Evolutionary conservation across 805 yeast species (phyloP).

Genomic region (Zygosaccharomyces lentus): DNA sequence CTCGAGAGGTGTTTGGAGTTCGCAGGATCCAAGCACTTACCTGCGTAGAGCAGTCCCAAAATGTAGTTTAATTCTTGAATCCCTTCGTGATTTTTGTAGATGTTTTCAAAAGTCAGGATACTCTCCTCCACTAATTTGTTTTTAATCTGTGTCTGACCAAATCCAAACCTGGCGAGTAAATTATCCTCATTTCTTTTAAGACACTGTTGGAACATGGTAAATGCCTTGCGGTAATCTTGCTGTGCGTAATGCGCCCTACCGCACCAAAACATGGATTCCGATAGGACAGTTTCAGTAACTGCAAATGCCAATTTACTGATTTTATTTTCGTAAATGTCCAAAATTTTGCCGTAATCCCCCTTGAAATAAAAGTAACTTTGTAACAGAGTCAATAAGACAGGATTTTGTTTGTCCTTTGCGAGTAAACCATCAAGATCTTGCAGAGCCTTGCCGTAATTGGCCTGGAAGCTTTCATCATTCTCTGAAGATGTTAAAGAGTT

Average conservation of each 20-base stretch:
- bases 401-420: slow-evolving; percentile 45
- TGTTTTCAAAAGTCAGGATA: slow-evolving; percentile 72
- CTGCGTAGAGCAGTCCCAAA: slow-evolving; percentile 69
- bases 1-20: slow-evolving; percentile 18
- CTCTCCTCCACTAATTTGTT: slow-evolving; percentile 80
- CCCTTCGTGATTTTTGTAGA: slow-evolving; percentile 61
- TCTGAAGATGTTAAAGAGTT: slow-evolving; percentile 48
- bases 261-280: slow-evolving; percentile 77
- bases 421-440: slow-evolving; percentile 37
- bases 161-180: slow-evolving; percentile 69
- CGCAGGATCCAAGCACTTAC: slow-evolving; percentile 35
- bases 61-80: slow-evolving; percentile 70
- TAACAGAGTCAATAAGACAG: slow-evolving; percentile 60
- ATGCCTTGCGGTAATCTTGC: slow-evolving; percentile 63
- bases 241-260: slow-evolving; percentile 69
- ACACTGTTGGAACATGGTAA: slow-evolving; percentile 67
- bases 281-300: slow-evolving; percentile 37
- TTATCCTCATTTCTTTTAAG: slow-evolving; percentile 60
- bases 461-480: slow-evolving; percentile 52
- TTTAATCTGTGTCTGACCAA: slow-evolving; percentile 77
- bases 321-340: slow-evolving; percentile 52
- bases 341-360: slow-evolving; percentile 53
- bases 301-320: slow-evolving; percentile 37
- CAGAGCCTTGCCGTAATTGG: slow-evolving; percentile 57
- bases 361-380: slow-evolving; percentile 71